These are phyloP conservation scores for Penicillium arizonense DNA, from an alignment of 495 filamentous ascomycete genomes.

Conservation along the genomic window DNA sequence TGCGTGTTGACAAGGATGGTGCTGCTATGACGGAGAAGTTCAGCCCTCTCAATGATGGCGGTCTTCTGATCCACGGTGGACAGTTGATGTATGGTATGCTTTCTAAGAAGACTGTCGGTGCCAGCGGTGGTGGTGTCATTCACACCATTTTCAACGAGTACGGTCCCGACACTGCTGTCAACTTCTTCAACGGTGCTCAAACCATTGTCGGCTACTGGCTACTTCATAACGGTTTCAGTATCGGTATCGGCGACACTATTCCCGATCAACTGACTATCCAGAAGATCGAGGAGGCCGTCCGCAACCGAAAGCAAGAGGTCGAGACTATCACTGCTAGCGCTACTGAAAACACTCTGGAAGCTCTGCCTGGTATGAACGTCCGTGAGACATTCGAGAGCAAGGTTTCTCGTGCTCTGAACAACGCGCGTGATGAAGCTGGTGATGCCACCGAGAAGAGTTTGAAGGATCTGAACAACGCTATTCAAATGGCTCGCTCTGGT, in stretches of 20 bases:
- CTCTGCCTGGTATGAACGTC: conserved; percentile 94
- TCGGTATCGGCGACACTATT: conserved; percentile 98
- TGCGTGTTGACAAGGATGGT: conserved; percentile 57
- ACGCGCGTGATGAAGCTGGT: conserved; percentile 93
- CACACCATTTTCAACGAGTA: conserved; percentile 97
- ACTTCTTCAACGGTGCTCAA: conserved; percentile 94
- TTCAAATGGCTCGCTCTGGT: conserved; percentile 91
- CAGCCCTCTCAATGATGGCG: conserved; percentile 72
- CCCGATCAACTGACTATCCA: conserved; percentile 79
- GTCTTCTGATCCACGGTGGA: conserved; percentile 78
- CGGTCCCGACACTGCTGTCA: conserved; percentile 76
- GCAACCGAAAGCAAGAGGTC: conserved; percentile 77
- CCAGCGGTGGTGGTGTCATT: conserved; percentile 80
- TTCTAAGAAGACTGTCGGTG: conserved; percentile 91
- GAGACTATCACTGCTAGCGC: conserved; percentile 68
- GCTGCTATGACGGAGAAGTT: conserved; percentile 52
- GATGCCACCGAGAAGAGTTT: conserved; percentile 85
- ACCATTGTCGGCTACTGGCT: conserved; percentile 96
- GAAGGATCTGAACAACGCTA: conserved; percentile 93
- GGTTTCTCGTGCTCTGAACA: conserved; percentile 90
- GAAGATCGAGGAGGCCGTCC: conserved; percentile 77
- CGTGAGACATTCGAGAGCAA: conserved; percentile 97
- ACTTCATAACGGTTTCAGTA: conserved; percentile 95
- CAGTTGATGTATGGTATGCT: conserved; percentile 88
- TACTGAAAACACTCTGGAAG: conserved; percentile 80